Conservation (phyloP, 2,329 filamentous ascomycete genomes). For the Westerdykella aurantiaca region DNA sequence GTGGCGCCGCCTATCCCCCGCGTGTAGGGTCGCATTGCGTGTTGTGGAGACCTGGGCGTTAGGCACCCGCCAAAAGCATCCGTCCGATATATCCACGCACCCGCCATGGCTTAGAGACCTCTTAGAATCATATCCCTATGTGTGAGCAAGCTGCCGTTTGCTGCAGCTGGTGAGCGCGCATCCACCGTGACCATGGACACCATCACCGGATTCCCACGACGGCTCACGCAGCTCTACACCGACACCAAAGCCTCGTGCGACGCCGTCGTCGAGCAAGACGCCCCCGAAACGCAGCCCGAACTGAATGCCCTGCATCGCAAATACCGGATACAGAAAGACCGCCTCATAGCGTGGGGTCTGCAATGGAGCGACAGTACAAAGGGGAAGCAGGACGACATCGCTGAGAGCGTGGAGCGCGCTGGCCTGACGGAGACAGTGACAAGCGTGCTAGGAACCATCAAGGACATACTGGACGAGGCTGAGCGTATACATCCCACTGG, state of each 20-base stretch:
- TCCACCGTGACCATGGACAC: conserved; percentile 26
- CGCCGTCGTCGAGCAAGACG: conserved; percentile 57
- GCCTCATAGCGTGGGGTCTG: conserved; percentile 71
- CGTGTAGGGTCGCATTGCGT: no score
- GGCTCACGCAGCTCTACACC: conserved; percentile 60
- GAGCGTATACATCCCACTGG: conserved; percentile 61
- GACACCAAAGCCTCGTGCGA: conserved; percentile 75
- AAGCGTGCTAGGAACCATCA: conserved; percentile 74
- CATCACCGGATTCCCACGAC: conserved; percentile 35
- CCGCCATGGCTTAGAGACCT: conserved; percentile 14
- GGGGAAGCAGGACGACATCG: conserved; percentile 60
- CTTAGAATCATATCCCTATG: neutral
- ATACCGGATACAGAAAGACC: conserved; percentile 72
- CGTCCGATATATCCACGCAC: conserved; percentile 12
- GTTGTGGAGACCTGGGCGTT: no score
- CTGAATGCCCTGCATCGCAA: conserved; percentile 68
- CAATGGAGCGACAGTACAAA: conserved; percentile 69
- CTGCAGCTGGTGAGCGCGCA: no score
- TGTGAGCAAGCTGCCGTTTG: neutral
- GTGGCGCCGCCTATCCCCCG: no score
- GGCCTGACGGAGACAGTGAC: conserved; percentile 71
- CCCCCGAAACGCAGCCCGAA: conserved; percentile 58
- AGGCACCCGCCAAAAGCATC: conserved; percentile 30
- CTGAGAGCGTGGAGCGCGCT: conserved; percentile 60
- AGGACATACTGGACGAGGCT: conserved; percentile 70